Evolutionary conservation across 75 land plant genomes (phyloP).

Genomic region (Cupressus sempervirens): DNA sequence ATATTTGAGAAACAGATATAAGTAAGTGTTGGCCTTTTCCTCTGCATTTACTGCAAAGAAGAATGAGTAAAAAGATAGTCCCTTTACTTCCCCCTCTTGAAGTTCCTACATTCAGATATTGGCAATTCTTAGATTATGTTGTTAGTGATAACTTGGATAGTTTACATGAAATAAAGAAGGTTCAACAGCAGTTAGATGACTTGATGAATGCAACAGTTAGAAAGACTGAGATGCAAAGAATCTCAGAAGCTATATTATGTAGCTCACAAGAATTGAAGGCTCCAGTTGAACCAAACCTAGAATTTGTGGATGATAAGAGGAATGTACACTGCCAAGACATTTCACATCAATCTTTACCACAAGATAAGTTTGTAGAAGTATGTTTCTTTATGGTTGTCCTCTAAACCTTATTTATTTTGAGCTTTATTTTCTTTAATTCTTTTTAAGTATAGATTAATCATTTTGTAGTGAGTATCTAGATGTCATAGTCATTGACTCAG

Average conservation of each 20-base stretch:
- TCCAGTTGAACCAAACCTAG: background rate
- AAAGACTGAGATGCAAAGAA: background rate
- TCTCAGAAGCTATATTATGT: background rate
- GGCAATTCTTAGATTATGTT: conserved; percentile 11
- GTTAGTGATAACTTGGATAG: background rate
- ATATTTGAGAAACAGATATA: background rate
- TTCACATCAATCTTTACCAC: background rate
- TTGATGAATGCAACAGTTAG: background rate
- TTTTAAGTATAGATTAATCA: background rate
- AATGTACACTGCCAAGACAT: background rate
- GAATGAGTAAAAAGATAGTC: background rate
- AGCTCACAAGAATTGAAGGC: background rate
- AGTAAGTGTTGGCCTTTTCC: conserved; percentile 10
- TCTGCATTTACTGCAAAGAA: background rate
- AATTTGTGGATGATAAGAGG: background rate
- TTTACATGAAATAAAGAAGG: too few species aligned
- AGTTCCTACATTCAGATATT: conserved; percentile 3
- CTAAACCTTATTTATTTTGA: background rate
- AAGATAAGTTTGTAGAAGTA: background rate
- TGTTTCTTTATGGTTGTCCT: background rate
- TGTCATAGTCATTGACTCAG: background rate
- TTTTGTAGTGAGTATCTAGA: background rate
- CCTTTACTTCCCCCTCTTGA: too few species aligned
- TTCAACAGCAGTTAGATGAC: background rate
- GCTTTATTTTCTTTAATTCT: conserved; percentile 2